Base-by-base conservation (phyloP, 176 grass and related monocot genomes). In the Avena insularis region DNA sequence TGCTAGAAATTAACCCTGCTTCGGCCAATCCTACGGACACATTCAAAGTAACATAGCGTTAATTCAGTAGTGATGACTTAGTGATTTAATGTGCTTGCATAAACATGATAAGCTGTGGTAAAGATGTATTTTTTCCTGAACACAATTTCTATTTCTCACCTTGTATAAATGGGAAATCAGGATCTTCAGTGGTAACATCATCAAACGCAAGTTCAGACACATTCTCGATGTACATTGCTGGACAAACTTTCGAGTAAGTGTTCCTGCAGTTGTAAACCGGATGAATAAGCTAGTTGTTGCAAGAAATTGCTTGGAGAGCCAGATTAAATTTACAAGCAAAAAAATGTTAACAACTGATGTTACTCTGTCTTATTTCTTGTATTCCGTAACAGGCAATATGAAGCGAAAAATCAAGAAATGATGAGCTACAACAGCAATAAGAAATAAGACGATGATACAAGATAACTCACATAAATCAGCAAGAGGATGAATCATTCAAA, bases 161-260 rank as follows among this genome's bases (percentile, higher is more conserved):
- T 94, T 98, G 93, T 84, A 98, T 96, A 81, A 53, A 93, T 29
- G 88, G 88, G 71, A 98, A 98, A 91, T 98, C 93, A 38, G 92
- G 90, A 81, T 98, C 90, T 77, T 95, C 92, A 78, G 93, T 92
- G 40, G 84, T 94, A 60, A 98, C 43, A 68, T 98, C 96, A 90
- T 98, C 89, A 88, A 98, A 98, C 25, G 96, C 96, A 91, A 96
- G 96, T 79, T 96, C 96, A 62, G 93, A 93, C 77, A 94, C 20
- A 85, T 98, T 92, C 83, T 98, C 93, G 31, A 96, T 92, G 65
- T 93, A 98, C 96, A 98, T 98, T 64, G 96, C 96, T 90, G 96
- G 96, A 91, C 91, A 98, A 36, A 98, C 96, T 96, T 96, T 98
- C 0, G 92, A 98, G 87, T 74, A 87, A 79, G 92, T 85, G 85